Conservation (phyloP, 805 yeast genomes). For the Candida patagonica region DNA sequence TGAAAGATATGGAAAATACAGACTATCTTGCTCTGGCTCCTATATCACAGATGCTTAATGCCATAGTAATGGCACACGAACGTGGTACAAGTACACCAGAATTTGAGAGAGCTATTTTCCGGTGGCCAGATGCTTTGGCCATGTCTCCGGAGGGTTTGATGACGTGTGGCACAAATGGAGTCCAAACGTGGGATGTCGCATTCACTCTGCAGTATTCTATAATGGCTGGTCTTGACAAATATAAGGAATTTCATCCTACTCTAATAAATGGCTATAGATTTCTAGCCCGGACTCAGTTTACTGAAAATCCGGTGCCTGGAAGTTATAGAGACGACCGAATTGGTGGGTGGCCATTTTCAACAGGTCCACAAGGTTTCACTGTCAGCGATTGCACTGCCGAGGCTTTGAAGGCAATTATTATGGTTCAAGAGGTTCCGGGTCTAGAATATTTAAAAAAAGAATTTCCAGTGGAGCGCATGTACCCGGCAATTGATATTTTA, state of each 20-base stretch:
- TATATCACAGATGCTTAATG: conserved; percentile 76
- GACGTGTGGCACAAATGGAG: conserved; percentile 95
- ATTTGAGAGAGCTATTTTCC: conserved; percentile 44
- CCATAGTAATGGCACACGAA: conserved; percentile 58
- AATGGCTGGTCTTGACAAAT: conserved; percentile 66
- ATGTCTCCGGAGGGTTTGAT: conserved; percentile 88
- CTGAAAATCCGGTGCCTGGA: conserved; percentile 64
- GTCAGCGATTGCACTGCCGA: conserved; percentile 98
- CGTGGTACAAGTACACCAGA: conserved; percentile 61
- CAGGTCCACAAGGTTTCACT: conserved; percentile 91
- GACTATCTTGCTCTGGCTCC: conserved; percentile 87
- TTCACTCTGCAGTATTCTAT: conserved; percentile 80
- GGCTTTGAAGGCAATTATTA: conserved; percentile 82
- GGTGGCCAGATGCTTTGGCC: conserved; percentile 70
- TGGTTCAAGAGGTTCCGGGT: conserved; percentile 65
- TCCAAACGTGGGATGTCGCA: conserved; percentile 95
- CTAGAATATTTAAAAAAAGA: conserved; percentile 43
- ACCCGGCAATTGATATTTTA: conserved; percentile 67
- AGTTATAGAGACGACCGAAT: conserved; percentile 72
- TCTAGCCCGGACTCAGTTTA: conserved; percentile 75
- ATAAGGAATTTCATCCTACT: conserved; percentile 53
- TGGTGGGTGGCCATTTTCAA: conserved; percentile 96
- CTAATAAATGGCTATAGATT: conserved; percentile 62
- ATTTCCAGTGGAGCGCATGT: conserved; percentile 45
- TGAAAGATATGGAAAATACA: conserved; percentile 71